phyloP scores from a whole-genome alignment of 2,329 filamentous ascomycete genomes.

The Delphinella strobiligena region DNA sequence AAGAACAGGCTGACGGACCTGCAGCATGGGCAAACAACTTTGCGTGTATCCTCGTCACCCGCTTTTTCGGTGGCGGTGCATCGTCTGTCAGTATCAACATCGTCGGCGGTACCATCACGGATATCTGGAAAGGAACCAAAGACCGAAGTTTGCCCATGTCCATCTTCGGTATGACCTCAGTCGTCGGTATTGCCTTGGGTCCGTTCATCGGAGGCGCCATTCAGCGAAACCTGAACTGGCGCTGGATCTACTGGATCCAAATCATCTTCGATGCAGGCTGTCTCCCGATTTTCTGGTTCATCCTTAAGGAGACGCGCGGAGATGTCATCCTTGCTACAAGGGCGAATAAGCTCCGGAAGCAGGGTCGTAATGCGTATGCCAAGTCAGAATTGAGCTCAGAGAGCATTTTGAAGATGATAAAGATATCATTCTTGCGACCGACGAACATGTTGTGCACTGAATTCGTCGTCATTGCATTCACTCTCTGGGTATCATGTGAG shows the following conservation, averaged over 20 bases:
- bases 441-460: slow-evolving; percentile 16
- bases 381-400: slow-evolving; percentile 14
- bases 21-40: slow-evolving; percentile 17
- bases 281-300: slow-evolving; percentile 20
- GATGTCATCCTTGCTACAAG: slow-evolving; percentile 26
- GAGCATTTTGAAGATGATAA: slow-evolving; percentile 12
- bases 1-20: no score
- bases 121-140: slow-evolving; percentile 19
- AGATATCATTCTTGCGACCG: slow-evolving; percentile 18
- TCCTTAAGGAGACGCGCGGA: slow-evolving; percentile 30
- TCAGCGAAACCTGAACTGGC: slow-evolving; percentile 14
- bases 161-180: slow-evolving; percentile 17
- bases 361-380: slow-evolving; percentile 14
- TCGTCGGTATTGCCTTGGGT: slow-evolving; percentile 21
- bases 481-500: slow-evolving; percentile 31
- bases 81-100: slow-evolving; percentile 18
- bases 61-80: slow-evolving; percentile 20
- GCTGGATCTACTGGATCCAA: slow-evolving; percentile 18
- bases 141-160: slow-evolving; percentile 20
- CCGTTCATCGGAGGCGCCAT: slow-evolving; percentile 21
- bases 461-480: slow-evolving; percentile 19
- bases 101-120: slow-evolving; percentile 18
- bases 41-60: slow-evolving; percentile 15
- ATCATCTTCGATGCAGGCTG: slow-evolving; percentile 23
- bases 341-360: slow-evolving; percentile 13